Evolutionary conservation across 345 rosid species (phyloP), one percentile per base, ranked within the genome.

Genomic region (Eucalyptus grandis): DNA sequence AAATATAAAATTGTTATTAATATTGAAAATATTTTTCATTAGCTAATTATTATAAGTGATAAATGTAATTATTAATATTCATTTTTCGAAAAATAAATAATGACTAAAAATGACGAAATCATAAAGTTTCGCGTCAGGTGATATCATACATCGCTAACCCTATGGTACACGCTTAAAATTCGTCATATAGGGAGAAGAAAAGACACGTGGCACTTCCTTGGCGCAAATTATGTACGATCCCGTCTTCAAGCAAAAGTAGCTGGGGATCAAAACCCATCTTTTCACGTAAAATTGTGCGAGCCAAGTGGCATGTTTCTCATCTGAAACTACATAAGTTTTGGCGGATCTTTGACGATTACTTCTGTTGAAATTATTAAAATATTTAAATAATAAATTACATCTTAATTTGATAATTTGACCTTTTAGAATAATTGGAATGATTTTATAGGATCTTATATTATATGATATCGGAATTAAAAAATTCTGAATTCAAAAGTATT

Each of bases 391-490:
- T 53, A 53, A 53, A 19, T 53, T 53, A 53, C 11, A 53, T 53
- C 1, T 19, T 19, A 53, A 53, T 53, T 8, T 53, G 4, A 53
- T 53, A 53, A 53, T 53, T 53, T 53, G 1, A 53, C 2, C 0
- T 53, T 53, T 53, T 1, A 53, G 0, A 19, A 53, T 8, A 53
- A 0, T 21, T 21, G 1, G 11, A 53, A 53, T 2, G 2, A 53
- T 21, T 53, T 53, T 53, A 53, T 0, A 53, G 21, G 2, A 53
- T 1, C 58, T 53, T 5, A 53, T 0, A 1, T 53, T 5, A 53
- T 0, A 1, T 53, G 11, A 8, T 53, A 53, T 21, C 0, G 0
- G 0, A 53, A 21, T 19, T 19, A 21, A 53, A 19, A 53, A 53
- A 0, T 0, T 1, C 0, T 7, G 2, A 19, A 19, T 53, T 53